Conservation (phyloP, 2,329 filamentous ascomycete species). For the Calonectria naviculata region DNA sequence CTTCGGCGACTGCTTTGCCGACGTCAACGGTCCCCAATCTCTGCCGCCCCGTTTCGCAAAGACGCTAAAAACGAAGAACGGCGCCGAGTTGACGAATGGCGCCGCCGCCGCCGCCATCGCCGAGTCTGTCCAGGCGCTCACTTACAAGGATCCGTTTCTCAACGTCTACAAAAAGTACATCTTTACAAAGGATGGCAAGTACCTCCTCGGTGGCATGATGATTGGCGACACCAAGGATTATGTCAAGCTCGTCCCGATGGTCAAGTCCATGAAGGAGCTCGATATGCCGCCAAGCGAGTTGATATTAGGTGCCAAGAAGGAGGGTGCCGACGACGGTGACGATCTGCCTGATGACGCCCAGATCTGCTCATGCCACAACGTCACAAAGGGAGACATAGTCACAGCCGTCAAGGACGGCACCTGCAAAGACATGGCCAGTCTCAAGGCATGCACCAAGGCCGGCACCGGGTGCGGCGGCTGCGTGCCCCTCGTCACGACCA, state of each 20-base stretch:
- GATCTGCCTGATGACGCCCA: constrained; percentile 88
- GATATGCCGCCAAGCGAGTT: constrained; percentile 84
- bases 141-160: constrained; percentile 89
- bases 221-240: constrained; percentile 94
- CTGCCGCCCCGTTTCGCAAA: constrained; percentile 70
- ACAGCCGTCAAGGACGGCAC: constrained; percentile 78
- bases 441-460: constrained; percentile 92
- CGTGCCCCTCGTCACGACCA: constrained; percentile 87
- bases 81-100: neutral
- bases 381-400: constrained; percentile 84
- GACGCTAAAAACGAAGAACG: constrained; percentile 33
- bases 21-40: constrained; percentile 82
- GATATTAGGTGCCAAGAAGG: constrained; percentile 80
- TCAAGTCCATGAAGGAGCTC: constrained; percentile 83
- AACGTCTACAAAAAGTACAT: constrained; percentile 95
- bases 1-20: constrained; percentile 94
- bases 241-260: constrained; percentile 87
- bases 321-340: constrained; percentile 78
- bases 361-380: constrained; percentile 94
- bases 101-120: constrained; percentile 21
- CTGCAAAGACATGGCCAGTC: constrained; percentile 83
- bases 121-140: constrained; percentile 82
- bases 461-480: constrained; percentile 93
- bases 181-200: constrained; percentile 90
- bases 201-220: constrained; percentile 96